Percentiles rank a stretch among this genome's conserved stretches.
Evolutionary conservation across 768 basidiomycete genomes (phyloP).

Genomic region (Antrodiella citrinella): DNA sequence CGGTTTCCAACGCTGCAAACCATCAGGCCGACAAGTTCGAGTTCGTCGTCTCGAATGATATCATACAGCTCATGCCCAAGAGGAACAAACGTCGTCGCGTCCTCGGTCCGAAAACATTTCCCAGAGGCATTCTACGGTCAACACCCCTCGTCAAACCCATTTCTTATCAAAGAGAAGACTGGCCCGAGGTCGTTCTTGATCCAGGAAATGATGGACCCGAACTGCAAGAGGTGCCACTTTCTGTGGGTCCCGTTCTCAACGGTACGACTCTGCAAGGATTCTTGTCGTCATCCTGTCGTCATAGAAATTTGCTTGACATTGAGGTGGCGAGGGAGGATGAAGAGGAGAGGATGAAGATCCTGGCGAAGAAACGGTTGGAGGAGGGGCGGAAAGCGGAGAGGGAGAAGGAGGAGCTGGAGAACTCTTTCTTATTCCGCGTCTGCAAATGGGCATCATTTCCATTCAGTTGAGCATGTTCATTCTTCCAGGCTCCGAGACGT

Average conservation of each 20-base stretch:
- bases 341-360: no score
- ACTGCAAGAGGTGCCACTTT: not conserved
- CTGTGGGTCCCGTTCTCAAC: not conserved
- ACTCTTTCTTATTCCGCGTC: no score
- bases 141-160: not conserved
- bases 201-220: not conserved
- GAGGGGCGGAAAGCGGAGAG: no score
- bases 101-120: not conserved
- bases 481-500: no score
- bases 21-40: constrained; percentile 2
- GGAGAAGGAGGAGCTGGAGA: no score
- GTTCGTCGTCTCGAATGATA: not conserved
- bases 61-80: not conserved
- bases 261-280: not conserved
- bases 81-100: not conserved
- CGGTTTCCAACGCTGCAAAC: no score
- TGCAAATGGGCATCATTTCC: no score
- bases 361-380: not conserved
- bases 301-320: not conserved
- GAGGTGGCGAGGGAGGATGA: no score
- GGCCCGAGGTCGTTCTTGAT: not conserved
- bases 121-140: not conserved
- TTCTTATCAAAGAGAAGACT: not conserved
- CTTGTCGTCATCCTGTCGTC: not conserved
- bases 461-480: no score